phyloP scores from a whole-genome alignment of 129 eudicot genomes.

The Lactuca saligna region DNA sequence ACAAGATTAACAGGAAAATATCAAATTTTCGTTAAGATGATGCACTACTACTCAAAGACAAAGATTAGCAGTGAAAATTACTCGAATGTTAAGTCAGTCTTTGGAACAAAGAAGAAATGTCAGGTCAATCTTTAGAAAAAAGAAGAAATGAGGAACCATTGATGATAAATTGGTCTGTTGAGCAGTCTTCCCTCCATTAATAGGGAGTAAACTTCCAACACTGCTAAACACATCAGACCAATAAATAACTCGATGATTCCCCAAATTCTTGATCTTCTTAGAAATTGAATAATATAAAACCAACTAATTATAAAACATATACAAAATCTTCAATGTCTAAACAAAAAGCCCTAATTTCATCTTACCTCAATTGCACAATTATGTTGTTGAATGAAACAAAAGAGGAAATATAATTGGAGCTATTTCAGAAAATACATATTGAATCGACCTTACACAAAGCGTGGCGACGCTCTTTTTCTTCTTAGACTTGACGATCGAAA shows the following conservation, averaged over 20 bases:
- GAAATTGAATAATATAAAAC: conserved; percentile 26
- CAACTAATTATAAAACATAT: too few relatives aligned
- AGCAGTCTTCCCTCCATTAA: conserved; percentile 21
- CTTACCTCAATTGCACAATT: too few relatives aligned
- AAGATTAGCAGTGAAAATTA: conserved; percentile 7
- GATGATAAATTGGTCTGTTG: conserved; percentile 17
- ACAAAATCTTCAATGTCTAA: too few relatives aligned
- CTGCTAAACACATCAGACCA: conserved; percentile 32
- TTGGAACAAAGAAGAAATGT: conserved; percentile 17
- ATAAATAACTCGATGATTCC: conserved; percentile 25
- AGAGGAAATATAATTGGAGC: too few relatives aligned
- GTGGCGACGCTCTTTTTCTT: too few relatives aligned
- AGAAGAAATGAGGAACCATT: conserved; percentile 9
- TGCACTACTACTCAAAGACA: neutral
- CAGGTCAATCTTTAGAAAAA: too few relatives aligned
- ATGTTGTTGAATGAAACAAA: too few relatives aligned
- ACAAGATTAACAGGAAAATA: neutral
- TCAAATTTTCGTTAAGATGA: neutral
- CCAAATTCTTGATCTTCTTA: conserved; percentile 21
- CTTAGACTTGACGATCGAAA: too few relatives aligned
- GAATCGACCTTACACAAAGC: too few relatives aligned
- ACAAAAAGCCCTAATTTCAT: too few relatives aligned
- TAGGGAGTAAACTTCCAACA: conserved; percentile 33
- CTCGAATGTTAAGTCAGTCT: conserved; percentile 24
- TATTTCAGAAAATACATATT: too few relatives aligned